These are phyloP conservation scores for Penicillium aurantiogriseum DNA, from an alignment of 2,329 filamentous ascomycete genomes.

Conservation along the genomic window DNA sequence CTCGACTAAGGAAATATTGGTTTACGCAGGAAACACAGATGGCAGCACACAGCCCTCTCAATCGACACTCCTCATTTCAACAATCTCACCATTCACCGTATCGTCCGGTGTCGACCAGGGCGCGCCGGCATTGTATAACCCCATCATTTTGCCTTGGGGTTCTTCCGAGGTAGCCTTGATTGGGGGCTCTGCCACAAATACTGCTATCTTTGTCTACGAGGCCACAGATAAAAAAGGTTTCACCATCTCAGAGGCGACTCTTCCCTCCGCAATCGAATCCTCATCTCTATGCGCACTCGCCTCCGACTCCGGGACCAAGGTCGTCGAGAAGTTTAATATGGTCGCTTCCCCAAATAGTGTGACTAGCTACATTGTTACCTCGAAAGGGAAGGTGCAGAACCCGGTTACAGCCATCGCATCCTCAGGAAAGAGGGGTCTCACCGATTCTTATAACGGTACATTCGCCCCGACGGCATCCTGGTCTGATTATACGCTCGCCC, in stretches of 20 bases:
- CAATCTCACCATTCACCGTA: constrained; percentile 63
- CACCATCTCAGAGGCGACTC: constrained; percentile 63
- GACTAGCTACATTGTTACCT: constrained; percentile 64
- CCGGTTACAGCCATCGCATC: constrained; percentile 50
- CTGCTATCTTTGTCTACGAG: constrained; percentile 70
- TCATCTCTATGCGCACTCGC: constrained; percentile 64
- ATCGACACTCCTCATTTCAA: constrained; percentile 72
- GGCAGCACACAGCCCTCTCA: constrained; percentile 59
- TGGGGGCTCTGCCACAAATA: constrained; percentile 67
- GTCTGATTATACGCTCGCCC: constrained; percentile 69
- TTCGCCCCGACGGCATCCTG: constrained; percentile 65
- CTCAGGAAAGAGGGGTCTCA: constrained; percentile 42
- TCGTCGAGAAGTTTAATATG: constrained; percentile 76
- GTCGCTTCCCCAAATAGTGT: constrained; percentile 71
- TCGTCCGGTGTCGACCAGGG: constrained; percentile 55
- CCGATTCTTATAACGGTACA: constrained; percentile 74
- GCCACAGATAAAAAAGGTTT: constrained; percentile 55
- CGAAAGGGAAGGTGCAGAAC: constrained; percentile 53
- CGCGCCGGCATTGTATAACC: constrained; percentile 63
- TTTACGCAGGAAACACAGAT: constrained; percentile 75
- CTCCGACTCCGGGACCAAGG: constrained; percentile 67
- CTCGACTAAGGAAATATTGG: constrained; percentile 67
- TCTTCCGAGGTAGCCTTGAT: constrained; percentile 69
- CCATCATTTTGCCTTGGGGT: constrained; percentile 74
- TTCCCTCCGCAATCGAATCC: constrained; percentile 61